Evolutionary conservation across 1,139 yeast genomes (phyloP).

Genomic region (Suzukiozyma palmioleophila): DNA sequence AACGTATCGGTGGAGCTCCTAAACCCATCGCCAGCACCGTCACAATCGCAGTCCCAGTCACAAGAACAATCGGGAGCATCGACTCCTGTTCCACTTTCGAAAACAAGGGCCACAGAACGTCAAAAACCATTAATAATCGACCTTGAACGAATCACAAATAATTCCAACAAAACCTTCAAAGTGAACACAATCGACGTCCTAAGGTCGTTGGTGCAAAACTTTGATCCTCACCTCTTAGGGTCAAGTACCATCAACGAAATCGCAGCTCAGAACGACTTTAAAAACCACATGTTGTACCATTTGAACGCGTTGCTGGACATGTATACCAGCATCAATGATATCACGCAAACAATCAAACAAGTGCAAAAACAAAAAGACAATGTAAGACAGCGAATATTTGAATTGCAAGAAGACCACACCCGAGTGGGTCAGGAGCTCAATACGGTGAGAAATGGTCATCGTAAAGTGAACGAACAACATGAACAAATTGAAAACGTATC

Average conservation of each 20-base stretch:
- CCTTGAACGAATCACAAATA: slow-evolving; percentile 23
- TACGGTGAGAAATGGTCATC: slow-evolving; percentile 28
- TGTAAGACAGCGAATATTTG: slow-evolving; percentile 35
- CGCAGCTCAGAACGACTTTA: slow-evolving; percentile 26
- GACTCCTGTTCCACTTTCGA: slow-evolving; percentile 18
- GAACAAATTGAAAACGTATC: slow-evolving; percentile 18
- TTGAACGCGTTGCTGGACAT: slow-evolving; percentile 29
- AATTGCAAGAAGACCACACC: slow-evolving; percentile 34
- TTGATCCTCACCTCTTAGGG: slow-evolving; percentile 17
- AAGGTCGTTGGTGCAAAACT: slow-evolving; percentile 26
- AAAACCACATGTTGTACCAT: slow-evolving; percentile 26
- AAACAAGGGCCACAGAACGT: slow-evolving; percentile 13
- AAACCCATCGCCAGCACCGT: too few species aligned
- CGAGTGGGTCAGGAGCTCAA: slow-evolving; percentile 38
- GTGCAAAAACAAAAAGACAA: slow-evolving; percentile 39
- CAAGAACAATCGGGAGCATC: background rate
- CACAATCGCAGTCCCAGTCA: too few species aligned
- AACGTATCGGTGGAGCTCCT: too few species aligned
- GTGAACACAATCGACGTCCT: slow-evolving; percentile 37
- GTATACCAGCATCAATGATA: slow-evolving; percentile 40
- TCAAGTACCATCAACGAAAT: slow-evolving; percentile 17
- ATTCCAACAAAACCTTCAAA: slow-evolving; percentile 22
- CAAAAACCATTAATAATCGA: slow-evolving; percentile 29
- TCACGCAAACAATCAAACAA: slow-evolving; percentile 31
- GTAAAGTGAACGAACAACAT: slow-evolving; percentile 18